Base-by-base conservation (phyloP, 2,329 filamentous ascomycete species). In the Cytospora paraplurivora region DNA sequence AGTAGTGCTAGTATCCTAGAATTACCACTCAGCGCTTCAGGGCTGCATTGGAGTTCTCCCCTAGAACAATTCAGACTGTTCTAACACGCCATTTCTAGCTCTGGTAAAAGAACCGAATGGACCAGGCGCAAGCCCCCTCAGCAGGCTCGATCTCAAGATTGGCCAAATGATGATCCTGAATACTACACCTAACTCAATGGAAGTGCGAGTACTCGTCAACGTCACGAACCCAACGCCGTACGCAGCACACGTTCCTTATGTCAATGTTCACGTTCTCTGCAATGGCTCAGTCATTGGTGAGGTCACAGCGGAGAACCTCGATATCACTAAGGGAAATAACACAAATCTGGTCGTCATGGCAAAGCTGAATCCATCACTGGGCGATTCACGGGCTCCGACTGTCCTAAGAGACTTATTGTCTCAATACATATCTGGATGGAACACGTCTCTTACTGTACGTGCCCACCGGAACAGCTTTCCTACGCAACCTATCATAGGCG, bases 201-300 rank as follows among this genome's bases (percentile, higher is more conserved):
- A 84, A 21, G 77, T 98, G 41, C 81, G 87, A 71, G 90, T 91
- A 15, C 77, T 81, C 47, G 82, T 96, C 71, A 96, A 95, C 72
- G 82, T 97, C 65, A 96, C 91, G 4, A 99, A 99, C 71, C 93
- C 94, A 1, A 96, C 93, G 0, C 84, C 88, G 4, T 97, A 98
- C 74, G 88, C 91, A 5, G 93, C 92, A 4, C 81, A 80, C 2
- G 81, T 98, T n/a, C 94, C 94, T 1, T 94, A 87, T 67, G 77
- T 92, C 67, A 93, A 90, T 72, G 83, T 96, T 51, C 86, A 93
- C 66, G 77, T 98, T 50, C 74, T 91, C 35, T 87, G 86, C 70
- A 93, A 96, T 70, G 86, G 83, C 12, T 88, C 88, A 0, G 74
- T 90, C 8, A 79, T 99, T 38, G 95, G 91, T 37, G 89, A 94